A percentile compares a stretch with the other conserved stretches of the same genome.
Evolutionary conservation across 768 basidiomycete species (phyloP).

Genomic region (Podaxis sp.): DNA sequence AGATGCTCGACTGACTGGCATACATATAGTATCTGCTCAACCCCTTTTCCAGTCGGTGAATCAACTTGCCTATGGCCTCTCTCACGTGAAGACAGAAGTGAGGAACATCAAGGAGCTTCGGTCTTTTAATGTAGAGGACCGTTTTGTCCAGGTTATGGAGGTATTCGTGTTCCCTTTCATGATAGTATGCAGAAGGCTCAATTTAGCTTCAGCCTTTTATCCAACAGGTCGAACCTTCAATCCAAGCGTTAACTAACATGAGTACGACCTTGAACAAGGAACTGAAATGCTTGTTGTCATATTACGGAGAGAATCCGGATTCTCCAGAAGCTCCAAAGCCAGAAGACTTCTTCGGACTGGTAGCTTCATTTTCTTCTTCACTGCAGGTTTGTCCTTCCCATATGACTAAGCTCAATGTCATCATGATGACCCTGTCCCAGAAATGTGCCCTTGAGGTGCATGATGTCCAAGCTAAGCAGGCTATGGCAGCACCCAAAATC

Average conservation of each 20-base stretch:
- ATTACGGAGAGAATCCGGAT: constrained; percentile 75
- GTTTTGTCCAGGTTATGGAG: constrained; percentile 68
- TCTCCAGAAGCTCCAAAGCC: constrained; percentile 62
- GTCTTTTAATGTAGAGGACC: constrained; percentile 41
- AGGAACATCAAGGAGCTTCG: constrained; percentile 29
- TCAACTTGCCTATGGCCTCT: constrained; percentile 50
- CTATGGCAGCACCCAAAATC: constrained; percentile 18
- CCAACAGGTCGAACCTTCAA: constrained; percentile 38
- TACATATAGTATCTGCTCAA: constrained; percentile 64
- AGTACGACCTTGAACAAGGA: constrained; percentile 53
- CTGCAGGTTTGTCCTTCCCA: constrained; percentile 47
- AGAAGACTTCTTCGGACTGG: constrained; percentile 78
- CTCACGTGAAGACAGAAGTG: constrained; percentile 56
- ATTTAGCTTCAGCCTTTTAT: constrained; percentile 42
- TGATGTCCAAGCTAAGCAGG: constrained; percentile 37
- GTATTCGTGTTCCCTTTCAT: constrained; percentile 26
- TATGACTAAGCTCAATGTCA: neutral
- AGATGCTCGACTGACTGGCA: neutral
- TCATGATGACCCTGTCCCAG: constrained; percentile 27
- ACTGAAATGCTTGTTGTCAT: constrained; percentile 53
- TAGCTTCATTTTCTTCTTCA: constrained; percentile 70
- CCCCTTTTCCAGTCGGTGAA: constrained; percentile 57
- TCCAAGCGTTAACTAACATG: constrained; percentile 67
- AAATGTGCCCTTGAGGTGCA: constrained; percentile 71
- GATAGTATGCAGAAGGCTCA: neutral